Evolutionary conservation across 108 stramenopile species (phyloP).

Genomic region (Schizochytrium sp.): DNA sequence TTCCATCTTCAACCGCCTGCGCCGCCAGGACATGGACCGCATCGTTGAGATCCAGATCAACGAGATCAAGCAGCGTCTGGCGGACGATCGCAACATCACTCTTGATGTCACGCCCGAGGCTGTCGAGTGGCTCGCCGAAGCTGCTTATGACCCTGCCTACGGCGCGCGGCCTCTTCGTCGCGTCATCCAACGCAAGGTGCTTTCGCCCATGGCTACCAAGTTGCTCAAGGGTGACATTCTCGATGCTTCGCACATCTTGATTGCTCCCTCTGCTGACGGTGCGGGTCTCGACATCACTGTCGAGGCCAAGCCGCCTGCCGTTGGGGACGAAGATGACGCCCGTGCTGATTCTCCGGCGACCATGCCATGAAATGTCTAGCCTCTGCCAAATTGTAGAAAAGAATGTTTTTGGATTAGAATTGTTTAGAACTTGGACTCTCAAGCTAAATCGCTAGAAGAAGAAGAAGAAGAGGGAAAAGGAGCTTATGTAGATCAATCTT

Average conservation of each 20-base stretch:
- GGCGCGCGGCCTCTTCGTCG: constrained; percentile 55
- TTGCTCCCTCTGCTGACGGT: background rate
- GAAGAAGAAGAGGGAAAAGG: no score
- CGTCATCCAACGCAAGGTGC: constrained; percentile 36
- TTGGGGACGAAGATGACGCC: background rate
- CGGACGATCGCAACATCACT: constrained; percentile 37
- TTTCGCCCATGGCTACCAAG: background rate
- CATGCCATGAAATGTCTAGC: no score
- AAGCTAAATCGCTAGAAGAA: no score
- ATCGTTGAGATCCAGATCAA: constrained; percentile 55
- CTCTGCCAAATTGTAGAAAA: no score
- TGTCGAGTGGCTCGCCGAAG: constrained; percentile 39
- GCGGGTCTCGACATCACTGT: background rate
- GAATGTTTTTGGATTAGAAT: no score
- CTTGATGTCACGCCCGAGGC: constrained; percentile 41
- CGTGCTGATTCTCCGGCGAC: no score
- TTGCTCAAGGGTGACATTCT: background rate
- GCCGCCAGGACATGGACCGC: constrained; percentile 62
- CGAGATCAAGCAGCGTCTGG: constrained; percentile 36
- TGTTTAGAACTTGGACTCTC: no score
- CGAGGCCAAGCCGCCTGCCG: background rate
- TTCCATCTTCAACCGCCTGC: constrained; percentile 85
- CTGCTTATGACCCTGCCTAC: constrained; percentile 48
- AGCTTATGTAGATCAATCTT: no score
- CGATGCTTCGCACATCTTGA: background rate